Conservation (phyloP, 495 filamentous ascomycete genomes). For the Collariella sp. region DNA sequence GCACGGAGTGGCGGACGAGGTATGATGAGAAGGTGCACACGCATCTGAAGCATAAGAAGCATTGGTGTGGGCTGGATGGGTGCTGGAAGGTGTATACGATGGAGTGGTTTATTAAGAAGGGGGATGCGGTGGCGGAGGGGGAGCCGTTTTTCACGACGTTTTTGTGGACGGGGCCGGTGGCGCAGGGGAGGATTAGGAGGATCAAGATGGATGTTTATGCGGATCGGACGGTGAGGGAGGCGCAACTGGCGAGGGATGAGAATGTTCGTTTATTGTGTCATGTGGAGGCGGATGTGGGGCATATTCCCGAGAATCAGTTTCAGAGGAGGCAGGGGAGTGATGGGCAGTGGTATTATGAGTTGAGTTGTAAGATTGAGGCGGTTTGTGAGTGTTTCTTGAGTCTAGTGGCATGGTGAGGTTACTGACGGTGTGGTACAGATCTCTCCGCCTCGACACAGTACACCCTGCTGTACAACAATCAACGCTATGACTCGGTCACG, state of each 20-base stretch:
- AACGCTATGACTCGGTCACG: constrained; percentile 27
- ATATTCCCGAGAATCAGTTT: constrained; percentile 24
- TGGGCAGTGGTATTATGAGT: constrained; percentile 26
- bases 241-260: constrained; percentile 19
- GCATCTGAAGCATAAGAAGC: constrained; percentile 16
- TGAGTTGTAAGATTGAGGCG: constrained; percentile 24
- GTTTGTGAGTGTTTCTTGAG: constrained; percentile 20
- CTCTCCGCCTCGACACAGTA: constrained; percentile 29
- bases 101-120: constrained; percentile 28
- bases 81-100: constrained; percentile 22
- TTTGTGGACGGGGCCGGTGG: constrained; percentile 17
- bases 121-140: constrained; percentile 27
- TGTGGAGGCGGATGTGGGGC: constrained; percentile 24
- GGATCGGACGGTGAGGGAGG: constrained; percentile 17
- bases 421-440: constrained; percentile 3
- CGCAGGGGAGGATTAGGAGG: constrained; percentile 18
- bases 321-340: constrained; percentile 17
- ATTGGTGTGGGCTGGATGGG: constrained; percentile 21
- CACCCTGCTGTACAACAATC: constrained; percentile 26
- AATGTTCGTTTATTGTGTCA: constrained; percentile 20
- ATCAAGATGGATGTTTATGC: constrained; percentile 21
- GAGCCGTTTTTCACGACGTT: constrained; percentile 20
- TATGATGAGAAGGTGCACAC: constrained; percentile 31
- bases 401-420: neutral
- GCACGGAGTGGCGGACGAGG: constrained; percentile 19